Percentiles rank a stretch among this genome's conserved stretches.
These are phyloP conservation scores for Silene conica DNA, from an alignment of 148 eudicot species.

Conservation along the genomic window DNA sequence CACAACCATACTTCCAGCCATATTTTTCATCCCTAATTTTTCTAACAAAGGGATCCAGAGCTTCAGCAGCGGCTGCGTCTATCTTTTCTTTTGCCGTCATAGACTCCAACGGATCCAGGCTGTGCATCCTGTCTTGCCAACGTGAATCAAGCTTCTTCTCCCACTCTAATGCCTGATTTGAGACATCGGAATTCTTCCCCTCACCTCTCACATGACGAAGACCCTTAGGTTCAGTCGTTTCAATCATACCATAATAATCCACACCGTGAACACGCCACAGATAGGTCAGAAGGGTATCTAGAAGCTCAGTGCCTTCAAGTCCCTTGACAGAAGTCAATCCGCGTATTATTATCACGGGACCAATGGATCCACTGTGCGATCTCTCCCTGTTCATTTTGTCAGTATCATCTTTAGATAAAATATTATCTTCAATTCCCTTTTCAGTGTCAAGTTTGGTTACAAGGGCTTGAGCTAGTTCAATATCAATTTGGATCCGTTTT, in stretches of 20 bases:
- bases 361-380: conserved; percentile 72
- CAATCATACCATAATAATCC: conserved; percentile 87
- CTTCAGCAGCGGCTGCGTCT: conserved; percentile 86
- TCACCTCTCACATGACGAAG: conserved; percentile 84
- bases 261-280: conserved; percentile 98
- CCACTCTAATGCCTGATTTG: conserved; percentile 63
- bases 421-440: conserved; percentile 86
- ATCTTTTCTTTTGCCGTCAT: conserved; percentile 97
- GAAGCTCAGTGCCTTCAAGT: conserved; percentile 88
- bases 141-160: conserved; percentile 75
- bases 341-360: conserved; percentile 80
- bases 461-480: conserved; percentile 82
- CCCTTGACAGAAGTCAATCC: conserved; percentile 80
- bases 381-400: conserved; percentile 72
- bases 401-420: conserved; percentile 63
- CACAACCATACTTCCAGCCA: conserved; percentile 99
- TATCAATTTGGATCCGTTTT: conserved; percentile 59
- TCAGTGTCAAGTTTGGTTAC: conserved; percentile 81
- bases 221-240: conserved; percentile 77
- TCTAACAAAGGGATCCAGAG: conserved; percentile 81
- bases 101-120: conserved; percentile 77
- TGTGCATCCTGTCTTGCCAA: conserved; percentile 85
- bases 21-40: conserved; percentile 98
- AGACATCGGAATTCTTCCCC: conserved; percentile 50
- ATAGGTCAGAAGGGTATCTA: conserved; percentile 87